Percentiles rank a stretch among this genome's conserved stretches.
These are phyloP conservation scores for Populus hybrid DNA, from an alignment of 441 rosid genomes.

Conservation along the genomic window DNA sequence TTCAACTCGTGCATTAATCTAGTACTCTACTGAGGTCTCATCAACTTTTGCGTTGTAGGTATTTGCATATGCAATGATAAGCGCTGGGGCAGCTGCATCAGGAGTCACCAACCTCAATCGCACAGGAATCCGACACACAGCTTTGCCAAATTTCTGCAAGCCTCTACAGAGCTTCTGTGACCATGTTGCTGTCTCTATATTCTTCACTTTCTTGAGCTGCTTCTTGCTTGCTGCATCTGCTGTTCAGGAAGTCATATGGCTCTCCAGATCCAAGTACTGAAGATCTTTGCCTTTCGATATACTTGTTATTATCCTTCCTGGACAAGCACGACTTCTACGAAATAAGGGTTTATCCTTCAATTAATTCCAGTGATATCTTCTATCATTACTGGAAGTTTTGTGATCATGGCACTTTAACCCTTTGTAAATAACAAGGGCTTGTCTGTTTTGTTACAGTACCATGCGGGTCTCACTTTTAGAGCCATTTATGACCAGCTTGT, in stretches of 20 bases:
- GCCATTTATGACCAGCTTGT: not conserved
- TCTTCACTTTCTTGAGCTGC: constrained; percentile 58
- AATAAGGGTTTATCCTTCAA: not conserved
- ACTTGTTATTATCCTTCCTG: not conserved
- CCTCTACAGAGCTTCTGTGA: constrained; percentile 61
- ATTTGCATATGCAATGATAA: constrained; percentile 59
- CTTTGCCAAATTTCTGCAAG: constrained; percentile 83
- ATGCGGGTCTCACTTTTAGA: not conserved
- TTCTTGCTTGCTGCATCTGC: constrained; percentile 59
- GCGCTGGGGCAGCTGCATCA: constrained; percentile 78
- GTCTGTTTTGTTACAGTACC: not conserved
- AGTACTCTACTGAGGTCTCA: not conserved
- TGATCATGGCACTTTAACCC: not conserved
- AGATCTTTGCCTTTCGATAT: not conserved
- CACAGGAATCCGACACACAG: constrained; percentile 68
- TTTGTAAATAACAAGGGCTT: not conserved
- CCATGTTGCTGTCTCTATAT: constrained; percentile 64
- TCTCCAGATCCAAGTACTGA: constrained; percentile 43
- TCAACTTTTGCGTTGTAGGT: constrained; percentile 32
- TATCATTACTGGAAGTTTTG: not conserved
- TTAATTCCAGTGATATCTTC: not conserved
- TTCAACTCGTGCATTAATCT: not conserved
- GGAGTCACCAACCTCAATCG: constrained; percentile 83
- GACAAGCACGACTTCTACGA: not conserved
- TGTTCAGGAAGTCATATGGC: constrained; percentile 58